Evolutionary conservation across 176 grass and related monocot genomes (phyloP).

Genomic region (Raddia distichophylla): DNA sequence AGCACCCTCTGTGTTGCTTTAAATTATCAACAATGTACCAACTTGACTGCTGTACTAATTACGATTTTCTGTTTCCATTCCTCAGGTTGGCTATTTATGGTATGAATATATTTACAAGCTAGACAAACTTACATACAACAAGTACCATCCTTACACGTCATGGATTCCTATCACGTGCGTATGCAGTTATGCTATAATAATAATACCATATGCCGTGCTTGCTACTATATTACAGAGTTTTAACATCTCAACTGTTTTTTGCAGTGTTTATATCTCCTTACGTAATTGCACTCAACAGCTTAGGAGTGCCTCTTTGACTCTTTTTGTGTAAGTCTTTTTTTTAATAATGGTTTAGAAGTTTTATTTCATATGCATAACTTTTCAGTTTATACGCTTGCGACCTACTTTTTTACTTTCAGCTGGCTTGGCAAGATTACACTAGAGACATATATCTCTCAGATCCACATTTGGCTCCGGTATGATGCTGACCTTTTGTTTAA

Average conservation of each 20-base stretch:
- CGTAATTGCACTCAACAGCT: constrained; percentile 71
- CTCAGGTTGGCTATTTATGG: constrained; percentile 66
- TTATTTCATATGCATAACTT: constrained; percentile 22
- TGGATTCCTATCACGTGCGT: constrained; percentile 82
- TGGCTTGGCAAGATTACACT: constrained; percentile 81
- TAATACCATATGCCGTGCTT: not conserved
- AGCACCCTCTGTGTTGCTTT: constrained; percentile 6
- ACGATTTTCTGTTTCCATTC: constrained; percentile 26
- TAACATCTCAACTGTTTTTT: not conserved
- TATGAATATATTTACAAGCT: constrained; percentile 81
- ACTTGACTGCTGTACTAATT: not conserved
- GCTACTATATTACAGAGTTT: constrained; percentile 24
- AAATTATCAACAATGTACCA: not conserved
- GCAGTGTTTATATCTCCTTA: constrained; percentile 67
- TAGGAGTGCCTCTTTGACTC: constrained; percentile 62
- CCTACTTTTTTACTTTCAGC: constrained; percentile 22
- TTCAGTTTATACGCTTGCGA: constrained; percentile 9
- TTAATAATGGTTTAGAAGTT: not conserved
- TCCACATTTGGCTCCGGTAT: constrained; percentile 84
- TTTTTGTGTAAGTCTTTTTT: constrained; percentile 60
- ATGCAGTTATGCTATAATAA: constrained; percentile 8
- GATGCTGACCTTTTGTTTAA: not conserved
- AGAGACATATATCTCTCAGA: constrained; percentile 79
- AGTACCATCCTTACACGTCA: constrained; percentile 70
- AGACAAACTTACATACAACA: constrained; percentile 76